Evolutionary conservation across 345 rosid genomes (phyloP), one percentile per base, ranked within the genome.

Genomic region (Aurinia saxatilis): DNA sequence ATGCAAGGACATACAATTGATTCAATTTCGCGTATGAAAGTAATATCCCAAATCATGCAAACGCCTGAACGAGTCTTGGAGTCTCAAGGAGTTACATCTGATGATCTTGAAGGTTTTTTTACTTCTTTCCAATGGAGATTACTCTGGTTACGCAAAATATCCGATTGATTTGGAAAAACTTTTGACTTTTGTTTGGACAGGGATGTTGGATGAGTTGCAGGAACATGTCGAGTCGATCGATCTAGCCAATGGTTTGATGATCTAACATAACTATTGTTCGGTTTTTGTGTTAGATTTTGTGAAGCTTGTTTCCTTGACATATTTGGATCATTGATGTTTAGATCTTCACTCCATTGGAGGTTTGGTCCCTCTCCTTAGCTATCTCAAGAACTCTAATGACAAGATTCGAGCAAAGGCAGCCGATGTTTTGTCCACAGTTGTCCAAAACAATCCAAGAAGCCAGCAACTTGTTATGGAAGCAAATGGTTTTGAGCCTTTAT

Each of bases 311-410:
- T 44, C 2, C 7, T 6, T 25, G 4, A 61, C 19, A 44, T 44
- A 7, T 51, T 29, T 44, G 41, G 41, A 35, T 44, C 37, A n/a
- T 52, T 6, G 48, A 41, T 48, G 60, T 68, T 45, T 75, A 93
- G 99, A 93, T 85, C 90, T 93, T 48, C 82, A 89, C 34, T 81
- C 97, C 0, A 85, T 93, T 58, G 97, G 99, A 42, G 99, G 97
- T 53, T 76, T 93, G 72, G 81, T 75, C 14, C 95, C 96, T 65
- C 91, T 93, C n/a, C 82, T 89, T 67, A 78, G 75, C 57, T 90
- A 87, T 76, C 68, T 90, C 47, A 90, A 74, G 77, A 87, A 82
- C 68, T 59, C 91, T 1, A 95, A 80, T 71, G 81, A 85, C 6
- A 85, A 81, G 45, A 74, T 89, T 70, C 77, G 95, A 57, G 97